Evolutionary conservation across 495 filamentous ascomycete genomes (phyloP).

Genomic region (Penicillium roqueforti): DNA sequence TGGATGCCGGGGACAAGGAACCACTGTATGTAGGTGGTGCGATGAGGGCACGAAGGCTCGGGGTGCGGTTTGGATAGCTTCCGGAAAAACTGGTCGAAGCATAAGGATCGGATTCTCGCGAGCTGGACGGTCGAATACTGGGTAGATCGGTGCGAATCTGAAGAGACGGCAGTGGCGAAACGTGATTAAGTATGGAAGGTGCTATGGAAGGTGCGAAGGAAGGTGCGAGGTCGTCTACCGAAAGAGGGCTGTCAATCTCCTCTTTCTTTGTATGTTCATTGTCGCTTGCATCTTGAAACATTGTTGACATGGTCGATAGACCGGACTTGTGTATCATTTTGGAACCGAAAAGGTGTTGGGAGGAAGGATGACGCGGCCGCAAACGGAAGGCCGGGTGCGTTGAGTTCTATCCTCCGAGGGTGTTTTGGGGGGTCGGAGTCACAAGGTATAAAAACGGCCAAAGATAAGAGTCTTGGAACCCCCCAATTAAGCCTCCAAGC

Average conservation of each 20-base stretch:
- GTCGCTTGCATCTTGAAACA: conserved; percentile 8
- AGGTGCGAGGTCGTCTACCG: conserved; percentile 12
- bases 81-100: conserved; percentile 43
- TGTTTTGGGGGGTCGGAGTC: not conserved
- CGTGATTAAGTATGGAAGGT: conserved; percentile 15
- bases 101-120: conserved; percentile 31
- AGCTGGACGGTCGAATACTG: conserved; percentile 24
- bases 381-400: conserved; percentile 5
- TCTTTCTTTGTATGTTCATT: conserved; percentile 4
- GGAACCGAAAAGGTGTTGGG: conserved; percentile 2
- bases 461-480: conserved; percentile 16
- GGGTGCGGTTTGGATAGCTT: conserved; percentile 45
- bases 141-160: conserved; percentile 43
- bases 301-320: conserved; percentile 16
- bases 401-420: not conserved
- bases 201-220: too few relatives aligned
- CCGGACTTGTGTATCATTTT: conserved; percentile 23
- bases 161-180: conserved; percentile 31
- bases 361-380: conserved; percentile 7
- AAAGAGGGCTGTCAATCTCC: not conserved
- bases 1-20: conserved; percentile 58
- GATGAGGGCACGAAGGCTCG: conserved; percentile 46
- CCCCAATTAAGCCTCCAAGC: conserved; percentile 24
- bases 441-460: not conserved
- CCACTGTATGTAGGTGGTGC: conserved; percentile 41